Percentiles rank a stretch among this genome's conserved stretches.
Conservation (phyloP, 805 yeast genomes). For the Saccharomyces mikatae region DNA sequence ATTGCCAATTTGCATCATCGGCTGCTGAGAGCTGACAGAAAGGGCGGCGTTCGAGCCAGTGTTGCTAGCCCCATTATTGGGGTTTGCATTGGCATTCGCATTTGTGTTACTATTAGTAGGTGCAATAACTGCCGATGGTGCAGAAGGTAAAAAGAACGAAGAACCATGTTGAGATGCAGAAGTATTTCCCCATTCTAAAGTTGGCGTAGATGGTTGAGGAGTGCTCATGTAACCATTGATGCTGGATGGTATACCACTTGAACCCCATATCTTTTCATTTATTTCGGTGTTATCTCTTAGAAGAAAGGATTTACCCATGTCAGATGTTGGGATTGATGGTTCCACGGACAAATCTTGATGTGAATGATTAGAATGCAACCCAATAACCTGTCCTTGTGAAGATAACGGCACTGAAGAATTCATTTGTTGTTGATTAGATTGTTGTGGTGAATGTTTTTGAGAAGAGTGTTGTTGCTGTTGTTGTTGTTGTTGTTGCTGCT, state of each 20-base stretch:
- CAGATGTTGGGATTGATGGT: background rate
- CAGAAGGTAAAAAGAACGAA: constrained; percentile 17
- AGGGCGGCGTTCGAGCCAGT: constrained; percentile 14
- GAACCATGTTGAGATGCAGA: constrained; percentile 21
- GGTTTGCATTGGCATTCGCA: constrained; percentile 7
- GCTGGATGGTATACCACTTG: constrained; percentile 26
- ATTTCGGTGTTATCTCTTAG: constrained; percentile 34
- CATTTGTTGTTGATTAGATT: background rate
- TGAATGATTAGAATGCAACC: background rate
- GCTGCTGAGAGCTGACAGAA: background rate
- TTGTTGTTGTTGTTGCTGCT: constrained; percentile 9
- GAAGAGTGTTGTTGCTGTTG: constrained; percentile 7
- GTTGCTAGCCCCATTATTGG: constrained; percentile 10
- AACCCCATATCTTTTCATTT: constrained; percentile 31
- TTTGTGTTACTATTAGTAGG: constrained; percentile 5
- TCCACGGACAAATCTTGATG: constrained; percentile 2
- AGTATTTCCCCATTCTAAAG: constrained; percentile 24
- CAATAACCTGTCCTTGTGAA: background rate
- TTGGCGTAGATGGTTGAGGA: constrained; percentile 27
- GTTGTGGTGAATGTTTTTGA: constrained; percentile 2
- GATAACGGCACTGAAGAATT: background rate
- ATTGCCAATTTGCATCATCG: constrained; percentile 1
- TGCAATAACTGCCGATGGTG: constrained; percentile 1
- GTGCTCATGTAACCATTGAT: constrained; percentile 22
- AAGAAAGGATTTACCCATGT: constrained; percentile 34